phyloP scores from a whole-genome alignment of 78 protist species.

The Reticulomyxa filosa region DNA sequence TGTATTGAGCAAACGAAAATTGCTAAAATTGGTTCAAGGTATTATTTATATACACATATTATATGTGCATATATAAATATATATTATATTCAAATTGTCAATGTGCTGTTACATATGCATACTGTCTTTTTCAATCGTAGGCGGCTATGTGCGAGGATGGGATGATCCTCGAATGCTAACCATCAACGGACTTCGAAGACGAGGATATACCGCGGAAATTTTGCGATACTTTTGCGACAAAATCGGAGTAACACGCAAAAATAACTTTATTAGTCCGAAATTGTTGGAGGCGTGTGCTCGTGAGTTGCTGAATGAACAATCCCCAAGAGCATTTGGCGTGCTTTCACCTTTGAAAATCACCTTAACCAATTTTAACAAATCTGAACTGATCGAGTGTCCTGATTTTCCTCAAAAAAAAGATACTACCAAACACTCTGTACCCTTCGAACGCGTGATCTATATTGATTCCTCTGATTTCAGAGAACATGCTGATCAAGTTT shows the following conservation, averaged over 20 bases:
- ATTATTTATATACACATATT: too few species aligned
- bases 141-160: conserved; percentile 67
- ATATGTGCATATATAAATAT: too few species aligned
- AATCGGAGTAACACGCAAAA: conserved; percentile 62
- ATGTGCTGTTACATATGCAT: background rate
- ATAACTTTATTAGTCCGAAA: background rate
- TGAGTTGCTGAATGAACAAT: conserved; percentile 25
- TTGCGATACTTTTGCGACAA: conserved; percentile 62
- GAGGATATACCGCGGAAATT: conserved; percentile 74
- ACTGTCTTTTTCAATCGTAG: too few species aligned
- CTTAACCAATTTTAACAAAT: conserved; percentile 6
- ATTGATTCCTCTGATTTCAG: background rate
- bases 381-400: background rate
- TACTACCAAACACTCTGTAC: background rate
- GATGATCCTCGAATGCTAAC: conserved; percentile 95
- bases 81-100: background rate
- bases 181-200: conserved; percentile 52
- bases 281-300: background rate
- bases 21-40: conserved; percentile 54
- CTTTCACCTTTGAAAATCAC: conserved; percentile 26
- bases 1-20: conserved; percentile 78
- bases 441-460: background rate
- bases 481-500: background rate
- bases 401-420: background rate
- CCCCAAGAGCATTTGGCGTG: conserved; percentile 25